A percentile compares a stretch with the other conserved stretches of the same genome.
Evolutionary conservation across 768 basidiomycete species (phyloP).

Genomic region (Pulveroboletus frians): DNA sequence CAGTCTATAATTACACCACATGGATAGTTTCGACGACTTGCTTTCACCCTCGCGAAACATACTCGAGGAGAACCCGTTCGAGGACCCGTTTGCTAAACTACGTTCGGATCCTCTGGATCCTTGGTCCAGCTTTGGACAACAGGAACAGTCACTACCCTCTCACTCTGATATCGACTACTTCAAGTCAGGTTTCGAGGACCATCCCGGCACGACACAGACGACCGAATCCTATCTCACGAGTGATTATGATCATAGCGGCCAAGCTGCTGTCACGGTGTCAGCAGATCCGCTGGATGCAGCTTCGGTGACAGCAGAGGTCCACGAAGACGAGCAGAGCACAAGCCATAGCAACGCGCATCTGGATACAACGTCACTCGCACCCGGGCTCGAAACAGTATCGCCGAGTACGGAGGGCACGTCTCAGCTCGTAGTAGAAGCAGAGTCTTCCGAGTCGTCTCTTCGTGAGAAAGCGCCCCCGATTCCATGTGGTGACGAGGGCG

Average conservation of each 20-base stretch:
- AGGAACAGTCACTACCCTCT: constrained; percentile 16
- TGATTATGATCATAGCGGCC: constrained; percentile 31
- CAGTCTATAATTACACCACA: constrained; percentile 23
- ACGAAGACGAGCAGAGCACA: constrained; percentile 27
- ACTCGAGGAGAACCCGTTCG: constrained; percentile 74
- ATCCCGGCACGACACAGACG: constrained; percentile 19
- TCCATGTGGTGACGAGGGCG: constrained; percentile 29
- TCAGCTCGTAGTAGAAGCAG: constrained; percentile 9
- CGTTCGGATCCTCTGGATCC: constrained; percentile 69
- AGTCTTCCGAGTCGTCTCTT: constrained; percentile 11
- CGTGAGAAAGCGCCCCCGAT: constrained; percentile 31
- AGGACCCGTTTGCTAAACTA: constrained; percentile 60
- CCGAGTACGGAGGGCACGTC: constrained; percentile 22
- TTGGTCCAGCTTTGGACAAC: constrained; percentile 59
- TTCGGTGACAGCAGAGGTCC: constrained; percentile 27
- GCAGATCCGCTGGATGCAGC: constrained; percentile 42
- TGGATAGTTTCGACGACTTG: constrained; percentile 79
- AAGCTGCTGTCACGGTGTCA: constrained; percentile 10
- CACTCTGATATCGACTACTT: constrained; percentile 26
- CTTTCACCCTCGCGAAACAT: constrained; percentile 54
- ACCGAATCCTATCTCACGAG: constrained; percentile 36
- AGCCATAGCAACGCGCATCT: constrained; percentile 9
- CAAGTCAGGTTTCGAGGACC: constrained; percentile 26
- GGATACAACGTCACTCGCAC: constrained; percentile 25
- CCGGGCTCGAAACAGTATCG: constrained; percentile 47